Evolutionary conservation across 352 stramenopile species (phyloP).

Genomic region (Phytophthora multivora): DNA sequence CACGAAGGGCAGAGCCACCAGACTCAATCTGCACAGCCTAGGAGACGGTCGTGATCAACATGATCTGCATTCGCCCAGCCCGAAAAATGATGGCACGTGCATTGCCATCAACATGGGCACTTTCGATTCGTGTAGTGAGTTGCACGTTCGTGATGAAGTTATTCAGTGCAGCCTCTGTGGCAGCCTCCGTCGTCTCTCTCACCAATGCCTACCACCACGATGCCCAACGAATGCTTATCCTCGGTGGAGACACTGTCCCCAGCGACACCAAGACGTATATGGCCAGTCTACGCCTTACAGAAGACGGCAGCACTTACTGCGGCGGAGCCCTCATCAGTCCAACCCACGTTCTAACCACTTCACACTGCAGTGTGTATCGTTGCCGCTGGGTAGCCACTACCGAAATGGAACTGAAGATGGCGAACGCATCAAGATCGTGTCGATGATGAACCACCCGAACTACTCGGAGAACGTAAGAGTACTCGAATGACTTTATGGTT

Average conservation of each 20-base stretch:
- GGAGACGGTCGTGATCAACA: too few species aligned
- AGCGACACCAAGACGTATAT: constrained; percentile 41
- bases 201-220: background rate
- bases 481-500: constrained; percentile 42
- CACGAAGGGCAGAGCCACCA: constrained; percentile 1
- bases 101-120: too few species aligned
- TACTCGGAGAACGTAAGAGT: constrained; percentile 17
- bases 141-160: too few species aligned
- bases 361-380: constrained; percentile 4
- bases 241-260: constrained; percentile 41
- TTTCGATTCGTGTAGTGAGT: too few species aligned
- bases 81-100: too few species aligned
- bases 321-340: constrained; percentile 12
- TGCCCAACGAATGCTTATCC: constrained; percentile 27
- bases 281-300: constrained; percentile 11
- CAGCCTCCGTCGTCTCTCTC: background rate
- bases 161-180: too few species aligned
- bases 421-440: constrained; percentile 21
- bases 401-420: constrained; percentile 19
- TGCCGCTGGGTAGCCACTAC: constrained; percentile 11
- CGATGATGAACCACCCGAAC: constrained; percentile 18
- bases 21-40: background rate
- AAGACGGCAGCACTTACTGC: constrained; percentile 10
- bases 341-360: constrained; percentile 16
- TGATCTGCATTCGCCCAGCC: too few species aligned